Conservation (phyloP, 1,139 yeast genomes). For the Keqinozyma sinolaborantium region DNA sequence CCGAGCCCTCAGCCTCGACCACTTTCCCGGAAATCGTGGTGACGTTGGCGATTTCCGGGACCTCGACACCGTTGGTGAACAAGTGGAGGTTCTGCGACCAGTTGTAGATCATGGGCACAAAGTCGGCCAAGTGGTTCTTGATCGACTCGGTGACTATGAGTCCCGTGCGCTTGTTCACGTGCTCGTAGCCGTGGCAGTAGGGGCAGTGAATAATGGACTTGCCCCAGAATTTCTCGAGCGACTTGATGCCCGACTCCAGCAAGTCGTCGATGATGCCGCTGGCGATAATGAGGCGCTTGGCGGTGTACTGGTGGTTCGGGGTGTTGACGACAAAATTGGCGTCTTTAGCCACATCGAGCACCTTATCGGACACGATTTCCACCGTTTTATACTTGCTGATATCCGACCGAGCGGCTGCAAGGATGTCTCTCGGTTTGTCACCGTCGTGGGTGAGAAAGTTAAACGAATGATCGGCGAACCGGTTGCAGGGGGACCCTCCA, state of each 20-base stretch:
- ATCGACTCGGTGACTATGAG: background rate
- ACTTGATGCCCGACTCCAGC: slow-evolving; percentile 1
- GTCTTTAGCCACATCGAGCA: background rate
- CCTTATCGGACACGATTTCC: background rate
- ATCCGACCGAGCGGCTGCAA: slow-evolving; percentile 1
- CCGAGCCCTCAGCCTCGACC: slow-evolving; percentile 1
- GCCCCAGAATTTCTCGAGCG: slow-evolving; percentile 5
- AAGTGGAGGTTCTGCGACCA: slow-evolving; percentile 3
- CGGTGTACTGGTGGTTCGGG: background rate
- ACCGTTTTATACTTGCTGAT: slow-evolving; percentile 1
- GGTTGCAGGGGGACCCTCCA: slow-evolving; percentile 7
- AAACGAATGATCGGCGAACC: slow-evolving; percentile 7
- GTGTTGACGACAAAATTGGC: background rate
- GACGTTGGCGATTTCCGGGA: slow-evolving; percentile 1
- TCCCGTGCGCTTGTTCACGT: slow-evolving; percentile 3
- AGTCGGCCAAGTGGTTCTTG: too few species aligned
- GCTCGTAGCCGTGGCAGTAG: slow-evolving; percentile 7
- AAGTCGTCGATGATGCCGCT: slow-evolving; percentile 5
- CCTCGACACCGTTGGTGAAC: slow-evolving; percentile 1
- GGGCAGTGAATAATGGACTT: slow-evolving; percentile 6
- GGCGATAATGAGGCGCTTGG: slow-evolving; percentile 5
- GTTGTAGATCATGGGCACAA: slow-evolving; percentile 4
- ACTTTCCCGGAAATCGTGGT: slow-evolving; percentile 1
- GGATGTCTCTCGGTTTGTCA: slow-evolving; percentile 3
- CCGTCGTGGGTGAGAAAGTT: slow-evolving; percentile 7